Evolutionary conservation across 106 monocot species (phyloP).

Genomic region (Dendrobium catenatum): DNA sequence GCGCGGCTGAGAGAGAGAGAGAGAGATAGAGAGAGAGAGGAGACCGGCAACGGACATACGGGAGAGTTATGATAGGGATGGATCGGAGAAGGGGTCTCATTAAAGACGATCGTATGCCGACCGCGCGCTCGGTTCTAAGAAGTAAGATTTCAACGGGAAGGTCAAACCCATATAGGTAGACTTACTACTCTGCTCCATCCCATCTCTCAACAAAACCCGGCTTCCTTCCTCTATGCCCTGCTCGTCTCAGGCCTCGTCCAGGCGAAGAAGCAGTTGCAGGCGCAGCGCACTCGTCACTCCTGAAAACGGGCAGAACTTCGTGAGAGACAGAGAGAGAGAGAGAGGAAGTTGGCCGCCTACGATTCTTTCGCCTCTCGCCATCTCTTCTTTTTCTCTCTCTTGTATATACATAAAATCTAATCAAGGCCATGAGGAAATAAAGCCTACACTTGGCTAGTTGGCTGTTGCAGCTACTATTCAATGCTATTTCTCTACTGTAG

Average conservation of each 20-base stretch:
- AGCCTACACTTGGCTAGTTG: neutral
- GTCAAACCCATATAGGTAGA: neutral
- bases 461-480: too few relatives aligned
- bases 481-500: neutral
- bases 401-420: too few relatives aligned
- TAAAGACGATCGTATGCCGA: neutral
- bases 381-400: too few relatives aligned
- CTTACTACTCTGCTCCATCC: neutral
- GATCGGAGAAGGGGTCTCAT: neutral
- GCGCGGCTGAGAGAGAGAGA: neutral
- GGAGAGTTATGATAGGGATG: slow-evolving; percentile 3
- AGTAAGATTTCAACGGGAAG: neutral
- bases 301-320: neutral
- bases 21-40: neutral
- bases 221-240: neutral
- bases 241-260: neutral
- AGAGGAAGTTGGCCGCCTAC: neutral
- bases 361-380: too few relatives aligned
- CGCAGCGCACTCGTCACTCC: neutral
- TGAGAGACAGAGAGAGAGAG: neutral
- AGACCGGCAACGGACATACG: neutral
- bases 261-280: neutral
- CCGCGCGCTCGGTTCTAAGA: neutral
- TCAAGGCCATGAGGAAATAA: neutral
- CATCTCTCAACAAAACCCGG: neutral